Conservation (phyloP, 2,329 filamentous ascomycete genomes). For the Diaporthe vaccinii region DNA sequence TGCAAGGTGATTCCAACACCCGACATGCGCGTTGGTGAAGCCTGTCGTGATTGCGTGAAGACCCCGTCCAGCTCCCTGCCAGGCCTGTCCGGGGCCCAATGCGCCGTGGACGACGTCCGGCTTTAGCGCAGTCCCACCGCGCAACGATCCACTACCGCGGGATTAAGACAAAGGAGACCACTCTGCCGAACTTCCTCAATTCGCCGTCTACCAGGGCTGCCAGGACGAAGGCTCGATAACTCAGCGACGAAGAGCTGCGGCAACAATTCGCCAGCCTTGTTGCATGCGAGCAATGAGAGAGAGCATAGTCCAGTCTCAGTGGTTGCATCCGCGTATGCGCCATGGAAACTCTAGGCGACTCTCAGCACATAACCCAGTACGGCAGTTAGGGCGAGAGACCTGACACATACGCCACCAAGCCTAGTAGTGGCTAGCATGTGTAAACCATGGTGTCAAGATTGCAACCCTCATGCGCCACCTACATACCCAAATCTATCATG, state of each 20-base stretch:
- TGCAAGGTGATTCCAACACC: constrained; percentile 24
- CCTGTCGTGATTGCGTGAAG: background rate
- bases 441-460: constrained; percentile 14
- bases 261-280: background rate
- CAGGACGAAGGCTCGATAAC: background rate
- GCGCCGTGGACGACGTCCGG: constrained; percentile 5
- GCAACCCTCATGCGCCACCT: constrained; percentile 14
- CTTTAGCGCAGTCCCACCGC: constrained; percentile 9
- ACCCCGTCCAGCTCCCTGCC: constrained; percentile 4
- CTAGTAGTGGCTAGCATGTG: background rate
- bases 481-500: background rate
- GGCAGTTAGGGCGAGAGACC: background rate
- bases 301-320: background rate
- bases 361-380: background rate
- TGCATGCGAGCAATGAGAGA: background rate
- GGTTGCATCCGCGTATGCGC: constrained; percentile 1
- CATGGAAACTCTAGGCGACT: background rate
- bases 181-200: background rate
- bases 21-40: constrained; percentile 16
- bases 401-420: background rate
- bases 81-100: background rate
- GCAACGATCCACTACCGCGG: constrained; percentile 10
- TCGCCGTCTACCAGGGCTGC: background rate
- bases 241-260: background rate
- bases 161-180: background rate